A percentile compares a stretch with the other conserved stretches of the same genome.
phyloP scores from a whole-genome alignment of 306 rosid species.

The Prunus mongolica region DNA sequence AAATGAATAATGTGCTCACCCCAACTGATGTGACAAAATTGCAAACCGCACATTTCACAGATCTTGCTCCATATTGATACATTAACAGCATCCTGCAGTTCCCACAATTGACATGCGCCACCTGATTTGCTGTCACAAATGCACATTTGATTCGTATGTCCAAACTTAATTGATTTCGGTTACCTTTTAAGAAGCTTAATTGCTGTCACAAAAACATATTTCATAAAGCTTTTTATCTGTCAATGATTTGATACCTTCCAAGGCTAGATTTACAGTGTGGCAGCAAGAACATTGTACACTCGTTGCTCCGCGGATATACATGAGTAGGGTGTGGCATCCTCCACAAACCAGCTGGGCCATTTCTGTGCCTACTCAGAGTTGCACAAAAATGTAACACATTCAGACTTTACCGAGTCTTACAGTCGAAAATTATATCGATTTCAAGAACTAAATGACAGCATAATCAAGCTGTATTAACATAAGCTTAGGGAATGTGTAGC shows the following conservation, averaged over 20 bases:
- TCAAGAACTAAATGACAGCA: not conserved
- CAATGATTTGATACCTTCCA: constrained; percentile 66
- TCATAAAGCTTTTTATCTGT: not conserved
- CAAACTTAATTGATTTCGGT: not conserved
- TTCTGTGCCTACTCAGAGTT: constrained; percentile 70
- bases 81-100: constrained; percentile 89
- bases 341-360: constrained; percentile 99
- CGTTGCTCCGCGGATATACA: constrained; percentile 95
- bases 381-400: not conserved
- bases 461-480: not conserved
- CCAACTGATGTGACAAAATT: constrained; percentile 96
- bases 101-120: constrained; percentile 96
- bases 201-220: too few relatives aligned
- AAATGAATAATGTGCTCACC: constrained; percentile 43
- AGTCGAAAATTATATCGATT: not conserved
- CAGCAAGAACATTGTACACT: constrained; percentile 99
- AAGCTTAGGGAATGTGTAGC: too few relatives aligned
- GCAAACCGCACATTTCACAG: constrained; percentile 97
- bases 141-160: constrained; percentile 18
- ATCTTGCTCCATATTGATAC: constrained; percentile 96
- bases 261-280: constrained; percentile 91
- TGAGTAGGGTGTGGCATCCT: constrained; percentile 96
- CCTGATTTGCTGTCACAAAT: constrained; percentile 84
- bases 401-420: not conserved
- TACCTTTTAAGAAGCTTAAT: too few relatives aligned